phyloP scores from a whole-genome alignment of 2,329 filamentous ascomycete genomes.

The Alternaria atra region DNA sequence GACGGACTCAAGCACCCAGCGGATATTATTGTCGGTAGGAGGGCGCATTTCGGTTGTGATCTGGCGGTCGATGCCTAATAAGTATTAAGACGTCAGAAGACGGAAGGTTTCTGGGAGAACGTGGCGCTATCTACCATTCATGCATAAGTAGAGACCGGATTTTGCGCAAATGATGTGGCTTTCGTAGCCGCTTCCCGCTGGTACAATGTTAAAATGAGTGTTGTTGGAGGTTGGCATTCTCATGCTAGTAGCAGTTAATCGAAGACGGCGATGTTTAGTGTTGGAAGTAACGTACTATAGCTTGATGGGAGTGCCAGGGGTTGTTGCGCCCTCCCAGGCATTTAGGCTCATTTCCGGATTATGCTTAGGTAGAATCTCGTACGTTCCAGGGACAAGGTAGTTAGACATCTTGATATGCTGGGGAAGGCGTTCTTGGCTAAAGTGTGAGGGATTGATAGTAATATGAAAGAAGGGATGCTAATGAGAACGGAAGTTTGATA shows the following conservation, averaged over 20 bases:
- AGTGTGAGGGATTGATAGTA: not conserved
- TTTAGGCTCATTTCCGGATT: not conserved
- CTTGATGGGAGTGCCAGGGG: not conserved
- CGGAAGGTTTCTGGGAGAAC: too few species aligned
- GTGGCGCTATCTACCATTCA: not conserved
- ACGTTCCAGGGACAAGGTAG: slow-evolving; percentile 8
- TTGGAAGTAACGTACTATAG: not conserved
- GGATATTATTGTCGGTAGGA: not conserved
- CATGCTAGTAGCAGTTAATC: not conserved
- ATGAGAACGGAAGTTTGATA: too few species aligned
- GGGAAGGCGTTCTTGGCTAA: too few species aligned
- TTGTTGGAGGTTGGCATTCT: not conserved
- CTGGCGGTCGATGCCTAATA: too few species aligned
- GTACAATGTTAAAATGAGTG: slow-evolving; percentile 5
- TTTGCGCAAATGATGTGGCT: slow-evolving; percentile 8
- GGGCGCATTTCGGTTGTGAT: not conserved
- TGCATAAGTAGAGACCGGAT: slow-evolving; percentile 7
- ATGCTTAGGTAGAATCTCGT: slow-evolving; percentile 1
- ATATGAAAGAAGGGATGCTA: not conserved
- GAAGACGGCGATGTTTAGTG: not conserved
- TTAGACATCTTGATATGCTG: not conserved
- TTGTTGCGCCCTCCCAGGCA: not conserved
- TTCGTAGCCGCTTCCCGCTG: not conserved
- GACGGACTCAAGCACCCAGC: not conserved
- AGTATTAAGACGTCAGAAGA: too few species aligned